Conservation (phyloP, 768 basidiomycete genomes). For the Gymnopilus junonius region DNA sequence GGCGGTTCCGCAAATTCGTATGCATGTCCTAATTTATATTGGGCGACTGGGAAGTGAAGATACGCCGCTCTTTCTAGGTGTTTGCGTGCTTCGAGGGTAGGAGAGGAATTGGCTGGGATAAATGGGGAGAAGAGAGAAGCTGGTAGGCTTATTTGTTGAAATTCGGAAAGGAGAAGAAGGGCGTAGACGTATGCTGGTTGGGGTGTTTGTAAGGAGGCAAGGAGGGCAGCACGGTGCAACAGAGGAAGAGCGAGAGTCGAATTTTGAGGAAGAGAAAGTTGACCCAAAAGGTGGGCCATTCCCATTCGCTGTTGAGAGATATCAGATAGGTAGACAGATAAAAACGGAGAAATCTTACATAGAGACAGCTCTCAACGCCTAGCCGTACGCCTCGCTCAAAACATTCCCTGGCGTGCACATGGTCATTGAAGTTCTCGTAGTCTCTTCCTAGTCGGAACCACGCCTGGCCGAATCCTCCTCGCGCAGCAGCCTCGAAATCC, state of each 20-base stretch:
- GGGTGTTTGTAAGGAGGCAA: conserved; percentile 75
- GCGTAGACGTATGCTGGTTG: conserved; percentile 90
- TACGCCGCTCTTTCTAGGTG: conserved; percentile 87
- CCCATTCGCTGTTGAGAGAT: conserved; percentile 73
- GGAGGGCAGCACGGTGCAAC: conserved; percentile 76
- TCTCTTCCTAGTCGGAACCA: conserved; percentile 94
- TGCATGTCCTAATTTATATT: conserved; percentile 91
- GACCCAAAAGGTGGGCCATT: conserved; percentile 90
- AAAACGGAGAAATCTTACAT: conserved; percentile 56
- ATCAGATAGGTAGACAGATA: conserved; percentile 8
- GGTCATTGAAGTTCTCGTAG: conserved; percentile 87
- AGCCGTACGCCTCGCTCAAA: conserved; percentile 82
- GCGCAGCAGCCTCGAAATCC: conserved; percentile 85
- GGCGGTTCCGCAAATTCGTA: conserved; percentile 91
- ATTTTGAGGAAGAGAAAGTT: conserved; percentile 66
- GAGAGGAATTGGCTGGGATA: conserved; percentile 53
- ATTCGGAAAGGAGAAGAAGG: conserved; percentile 85
- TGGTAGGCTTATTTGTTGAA: conserved; percentile 59
- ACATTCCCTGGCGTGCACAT: conserved; percentile 75
- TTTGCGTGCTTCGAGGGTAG: conserved; percentile 66
- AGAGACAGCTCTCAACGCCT: conserved; percentile 79
- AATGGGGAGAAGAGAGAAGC: conserved; percentile 56
- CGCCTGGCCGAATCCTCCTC: conserved; percentile 74
- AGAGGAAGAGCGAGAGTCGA: conserved; percentile 67
- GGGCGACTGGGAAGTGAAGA: conserved; percentile 82